Base-by-base conservation (phyloP, 805 yeast species). In the Ogataea glucozyma region DNA sequence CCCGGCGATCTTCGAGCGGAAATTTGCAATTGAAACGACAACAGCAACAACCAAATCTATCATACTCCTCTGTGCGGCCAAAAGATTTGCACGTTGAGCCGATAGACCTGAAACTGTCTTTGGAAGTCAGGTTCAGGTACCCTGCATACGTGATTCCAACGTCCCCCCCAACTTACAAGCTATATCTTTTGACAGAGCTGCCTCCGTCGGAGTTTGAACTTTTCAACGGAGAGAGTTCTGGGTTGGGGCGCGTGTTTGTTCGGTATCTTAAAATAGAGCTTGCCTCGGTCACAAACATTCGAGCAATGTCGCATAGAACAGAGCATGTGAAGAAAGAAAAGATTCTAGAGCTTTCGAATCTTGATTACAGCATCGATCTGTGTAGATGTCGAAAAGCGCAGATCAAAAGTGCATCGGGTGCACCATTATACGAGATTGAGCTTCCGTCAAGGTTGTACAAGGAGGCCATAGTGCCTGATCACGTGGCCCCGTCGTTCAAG, bases 401-500 rank as follows among this genome's bases (percentile, higher is more conserved):
- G 26, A 49, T 52, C 13, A 42, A 31, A 22, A 44, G 51, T 20
- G 26, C 40, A 4, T 36, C 30, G 10, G 59, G 58, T 1, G 31
- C 43, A 8, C 26, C 55, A 13, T 35, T 52, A 27, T 69, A 65
- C 52, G 78, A 75, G 47, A 47, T 73, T n/a, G 76, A 71, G 44
- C 66, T 75, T 14, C 78, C 80, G 1, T 48, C 47, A 17, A 53
- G 62, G 34, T 57, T 68, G 42, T 73, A 65, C 46, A 51, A 62
- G 19, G 68, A 66, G 46, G 70, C 77, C 31, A 56, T 63, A 3
- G 47, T 78, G 13, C 83, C 85, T 0, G 72, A 69, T 34, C 51
- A 67, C 31, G 61, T 76, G 4, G 64, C 80, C 2, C 85, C 87
- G 2, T 60, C 75, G 14, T 83, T 83, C 57, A 60, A 56, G 19